Conservation (phyloP, 2,329 filamentous ascomycete genomes). For the Trichoderma lentiforme region DNA sequence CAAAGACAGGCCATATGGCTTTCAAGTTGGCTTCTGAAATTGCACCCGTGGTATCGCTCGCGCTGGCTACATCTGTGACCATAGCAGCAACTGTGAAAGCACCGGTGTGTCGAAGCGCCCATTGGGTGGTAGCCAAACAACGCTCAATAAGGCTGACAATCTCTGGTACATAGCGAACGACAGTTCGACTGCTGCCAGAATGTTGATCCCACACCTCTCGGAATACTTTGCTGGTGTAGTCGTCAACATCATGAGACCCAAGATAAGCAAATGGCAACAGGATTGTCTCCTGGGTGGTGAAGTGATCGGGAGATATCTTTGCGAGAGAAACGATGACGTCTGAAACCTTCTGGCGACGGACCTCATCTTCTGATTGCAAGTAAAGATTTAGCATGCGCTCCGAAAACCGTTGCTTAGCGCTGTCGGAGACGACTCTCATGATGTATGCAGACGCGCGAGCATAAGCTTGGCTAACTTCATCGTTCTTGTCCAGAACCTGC, state of each 20-base stretch:
- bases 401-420: slow-evolving; percentile 50
- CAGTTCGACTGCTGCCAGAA: slow-evolving; percentile 77
- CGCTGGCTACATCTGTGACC: slow-evolving; percentile 61
- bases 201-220: slow-evolving; percentile 86
- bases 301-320: slow-evolving; percentile 85
- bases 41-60: slow-evolving; percentile 53
- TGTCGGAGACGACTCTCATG: slow-evolving; percentile 55
- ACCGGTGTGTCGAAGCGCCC: slow-evolving; percentile 86
- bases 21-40: slow-evolving; percentile 59
- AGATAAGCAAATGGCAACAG: slow-evolving; percentile 87
- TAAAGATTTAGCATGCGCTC: slow-evolving; percentile 65
- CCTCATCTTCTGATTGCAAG: slow-evolving; percentile 75
- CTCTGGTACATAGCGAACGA: slow-evolving; percentile 79
- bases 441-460: slow-evolving; percentile 84
- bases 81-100: slow-evolving; percentile 77
- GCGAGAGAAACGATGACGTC: slow-evolving; percentile 81
- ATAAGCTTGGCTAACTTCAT: slow-evolving; percentile 88
- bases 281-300: slow-evolving; percentile 69
- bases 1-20: slow-evolving; percentile 76
- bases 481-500: slow-evolving; percentile 84
- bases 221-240: slow-evolving; percentile 76
- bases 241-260: slow-evolving; percentile 79
- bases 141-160: slow-evolving; percentile 66
- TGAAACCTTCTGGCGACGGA: slow-evolving; percentile 69
- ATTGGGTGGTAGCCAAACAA: slow-evolving; percentile 75